Percentiles rank a stretch among this genome's conserved stretches.
These are phyloP conservation scores for Carallia brachiata DNA, from an alignment of 345 rosid genomes.

Conservation along the genomic window DNA sequence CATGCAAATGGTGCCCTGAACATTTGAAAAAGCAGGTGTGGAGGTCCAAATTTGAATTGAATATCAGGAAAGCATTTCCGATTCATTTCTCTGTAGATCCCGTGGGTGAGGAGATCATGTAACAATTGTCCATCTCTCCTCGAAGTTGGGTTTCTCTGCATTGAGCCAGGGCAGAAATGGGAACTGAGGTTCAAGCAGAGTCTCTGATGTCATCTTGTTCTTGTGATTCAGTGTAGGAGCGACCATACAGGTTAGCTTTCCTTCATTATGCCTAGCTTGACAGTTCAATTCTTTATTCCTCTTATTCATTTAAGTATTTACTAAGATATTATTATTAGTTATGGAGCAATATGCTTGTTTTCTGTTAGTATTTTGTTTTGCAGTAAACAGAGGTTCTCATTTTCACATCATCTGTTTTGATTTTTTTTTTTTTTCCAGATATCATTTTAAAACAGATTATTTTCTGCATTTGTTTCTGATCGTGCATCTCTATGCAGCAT, in stretches of 20 bases:
- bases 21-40: slow-evolving; percentile 56
- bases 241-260: background rate
- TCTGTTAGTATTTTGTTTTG: no score
- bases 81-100: slow-evolving; percentile 78
- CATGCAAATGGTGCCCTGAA: background rate
- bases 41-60: slow-evolving; percentile 56
- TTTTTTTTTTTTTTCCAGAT: no score
- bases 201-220: background rate
- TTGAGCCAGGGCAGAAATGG: slow-evolving; percentile 11
- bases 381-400: no score
- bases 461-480: no score
- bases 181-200: background rate
- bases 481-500: no score
- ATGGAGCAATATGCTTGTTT: no score
- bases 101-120: slow-evolving; percentile 79
- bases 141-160: slow-evolving; percentile 6
- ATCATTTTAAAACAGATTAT: no score
- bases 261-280: background rate
- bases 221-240: background rate
- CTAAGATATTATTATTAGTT: background rate
- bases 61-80: slow-evolving; percentile 41
- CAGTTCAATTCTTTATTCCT: background rate
- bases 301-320: background rate
- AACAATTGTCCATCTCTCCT: slow-evolving; percentile 23
- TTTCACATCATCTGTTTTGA: no score